Base-by-base conservation (phyloP, 805 yeast species). In the Vanderwaltozyma yarrowii region DNA sequence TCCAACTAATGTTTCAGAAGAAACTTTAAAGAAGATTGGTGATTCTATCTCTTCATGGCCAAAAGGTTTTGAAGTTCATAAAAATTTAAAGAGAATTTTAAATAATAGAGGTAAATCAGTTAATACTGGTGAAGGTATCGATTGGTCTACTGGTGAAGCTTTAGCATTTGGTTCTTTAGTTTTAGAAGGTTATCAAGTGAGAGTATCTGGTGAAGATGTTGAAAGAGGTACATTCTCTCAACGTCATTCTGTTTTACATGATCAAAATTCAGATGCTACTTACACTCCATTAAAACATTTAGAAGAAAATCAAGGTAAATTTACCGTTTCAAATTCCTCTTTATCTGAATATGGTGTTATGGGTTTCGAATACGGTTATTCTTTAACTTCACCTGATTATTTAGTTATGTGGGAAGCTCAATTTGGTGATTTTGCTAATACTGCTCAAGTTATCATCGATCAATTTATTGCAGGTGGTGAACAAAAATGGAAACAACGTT, bases 151-250 rank as follows among this genome's bases (percentile, higher is more conserved):
- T 42, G 99, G 95, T 76, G 99, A 92, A 71, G 97, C 97, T 34
- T 77, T 92, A 53, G 98, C 98, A 15, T 89, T 80, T 56, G 99
- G 97, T 58, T 77, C 96, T 36, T 72, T 92, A 51, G 80, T 80
- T 38, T 62, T 78, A 56, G 99, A 92, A 68, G 98, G 98, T 47
- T 82, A 80, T 69, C 95, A 89, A 55, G 94, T 92, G 43, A 84
- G 99, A 73, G 82, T 92, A 36, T 84, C 96, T 33, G 99, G 99
- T 63, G 97, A 92, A 73, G 99, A 92, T 76, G 97, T 92, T 49
- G 98, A 92, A 75, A 87, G 99, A 78, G 99, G 99, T 73, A 92
- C 99, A 30, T 89, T 92, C 76, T 92, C 98, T 39, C 99, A 92
- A 72, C 89, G 99, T 70, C 99, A 92, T 61, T 89, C 97, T 42